These are phyloP conservation scores for Microbotryum intermedium DNA, from an alignment of 1,284 basidiomycete genomes.

Conservation along the genomic window DNA sequence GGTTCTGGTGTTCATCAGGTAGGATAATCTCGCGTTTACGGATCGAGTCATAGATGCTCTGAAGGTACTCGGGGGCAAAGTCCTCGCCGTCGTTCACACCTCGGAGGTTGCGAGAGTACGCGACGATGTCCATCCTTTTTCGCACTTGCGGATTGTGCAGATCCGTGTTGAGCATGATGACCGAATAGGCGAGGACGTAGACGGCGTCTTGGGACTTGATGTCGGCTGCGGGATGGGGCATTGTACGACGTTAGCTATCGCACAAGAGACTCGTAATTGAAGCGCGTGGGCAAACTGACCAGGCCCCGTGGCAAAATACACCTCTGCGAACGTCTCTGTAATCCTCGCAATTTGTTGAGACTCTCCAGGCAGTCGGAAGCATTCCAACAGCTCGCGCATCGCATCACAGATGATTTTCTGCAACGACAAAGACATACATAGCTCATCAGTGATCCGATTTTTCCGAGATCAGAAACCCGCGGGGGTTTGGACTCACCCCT, in stretches of 20 bases:
- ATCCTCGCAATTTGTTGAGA: conserved; percentile 89
- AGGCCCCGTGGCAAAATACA: conserved; percentile 77
- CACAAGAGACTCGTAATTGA: background rate
- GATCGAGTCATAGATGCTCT: conserved; percentile 86
- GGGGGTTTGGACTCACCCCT: conserved; percentile 50
- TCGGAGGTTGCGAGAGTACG: conserved; percentile 83
- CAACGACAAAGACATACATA: background rate
- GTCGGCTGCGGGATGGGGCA: conserved; percentile 50
- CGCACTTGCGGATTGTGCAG: conserved; percentile 84
- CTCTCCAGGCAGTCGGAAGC: conserved; percentile 92
- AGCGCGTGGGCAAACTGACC: conserved; percentile 44
- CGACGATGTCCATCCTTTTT: conserved; percentile 95
- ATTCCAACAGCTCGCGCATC: conserved; percentile 85
- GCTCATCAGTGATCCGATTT: background rate
- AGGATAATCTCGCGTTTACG: conserved; percentile 91
- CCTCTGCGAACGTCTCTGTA: conserved; percentile 86
- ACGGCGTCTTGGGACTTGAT: conserved; percentile 87
- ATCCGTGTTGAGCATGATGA: conserved; percentile 99
- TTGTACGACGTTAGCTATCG: background rate
- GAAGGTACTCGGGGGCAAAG: conserved; percentile 78
- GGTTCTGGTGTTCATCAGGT: conserved; percentile 95
- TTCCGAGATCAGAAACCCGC: no score
- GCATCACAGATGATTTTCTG: conserved; percentile 92
- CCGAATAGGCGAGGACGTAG: conserved; percentile 87
- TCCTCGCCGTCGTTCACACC: conserved; percentile 83